Conservation (phyloP, 768 basidiomycete genomes). For the Boletus barrowsii region DNA sequence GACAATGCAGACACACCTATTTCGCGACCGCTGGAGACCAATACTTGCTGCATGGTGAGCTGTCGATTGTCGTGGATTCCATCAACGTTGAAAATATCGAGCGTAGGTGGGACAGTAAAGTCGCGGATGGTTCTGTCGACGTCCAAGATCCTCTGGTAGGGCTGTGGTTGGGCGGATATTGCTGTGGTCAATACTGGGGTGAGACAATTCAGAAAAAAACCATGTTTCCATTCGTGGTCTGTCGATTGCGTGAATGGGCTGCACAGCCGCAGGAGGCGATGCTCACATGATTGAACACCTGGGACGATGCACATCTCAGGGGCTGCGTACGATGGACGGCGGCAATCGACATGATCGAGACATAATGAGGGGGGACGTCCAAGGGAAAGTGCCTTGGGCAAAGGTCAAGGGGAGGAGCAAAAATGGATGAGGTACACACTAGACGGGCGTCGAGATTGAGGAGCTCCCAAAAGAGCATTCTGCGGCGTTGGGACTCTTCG, state of each 20-base stretch:
- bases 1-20: constrained; percentile 44
- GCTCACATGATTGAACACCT: constrained; percentile 30
- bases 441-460: constrained; percentile 65
- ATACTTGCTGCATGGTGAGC: constrained; percentile 61
- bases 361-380: constrained; percentile 70
- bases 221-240: constrained; percentile 74
- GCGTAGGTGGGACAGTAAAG: constrained; percentile 49
- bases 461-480: constrained; percentile 72
- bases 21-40: constrained; percentile 59
- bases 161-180: constrained; percentile 48
- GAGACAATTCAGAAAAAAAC: constrained; percentile 61
- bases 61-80: constrained; percentile 44
- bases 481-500: constrained; percentile 67
- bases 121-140: constrained; percentile 56
- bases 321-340: constrained; percentile 34
- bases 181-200: constrained; percentile 60
- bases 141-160: constrained; percentile 49
- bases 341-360: constrained; percentile 63
- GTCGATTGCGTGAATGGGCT: constrained; percentile 11
- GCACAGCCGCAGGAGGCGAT: constrained; percentile 5
- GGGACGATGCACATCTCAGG: constrained; percentile 31
- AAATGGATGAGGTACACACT: constrained; percentile 41
- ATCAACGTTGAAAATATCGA: constrained; percentile 42
- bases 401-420: constrained; percentile 10
- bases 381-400: constrained; percentile 57